Evolutionary conservation across 106 monocot genomes (phyloP), one percentile per base, ranked within the genome.

Genomic region (Xerophyta viscosa): DNA sequence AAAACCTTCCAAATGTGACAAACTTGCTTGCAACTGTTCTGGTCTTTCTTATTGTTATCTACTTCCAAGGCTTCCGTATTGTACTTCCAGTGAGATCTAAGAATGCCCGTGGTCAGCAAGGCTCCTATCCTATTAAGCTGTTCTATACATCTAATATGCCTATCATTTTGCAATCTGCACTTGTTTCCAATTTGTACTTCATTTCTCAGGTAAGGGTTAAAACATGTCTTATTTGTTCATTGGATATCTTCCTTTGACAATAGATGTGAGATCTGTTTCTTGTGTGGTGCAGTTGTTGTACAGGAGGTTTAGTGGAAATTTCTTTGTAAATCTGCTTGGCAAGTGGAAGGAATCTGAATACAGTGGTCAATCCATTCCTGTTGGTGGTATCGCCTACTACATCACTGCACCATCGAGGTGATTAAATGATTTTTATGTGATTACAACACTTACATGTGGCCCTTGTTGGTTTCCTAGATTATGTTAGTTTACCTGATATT

Each of bases 291-390:
- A 74, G 74, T 43, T 74, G 57, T 39, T 67, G 24, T 74, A 74
- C 50, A 48, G 67, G 67, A 67, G 61, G 56, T 74, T 50, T 44
- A 67, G 57, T 57, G 74, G 67, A 67, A 74, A 62, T 67, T 74
- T 74, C 46, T 42, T 67, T 54, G 74, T 74, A 27, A 67, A 74
- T 31, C 56, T 74, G 37, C 62, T 74, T 21, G 67, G 67, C 12
- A 67, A 44, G 28, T 74, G 74, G 74, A 74, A 74, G 74, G 74
- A 74, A 57, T 74, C 74, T 41, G 74, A 74, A 43, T 74, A 67
- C 46, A 61, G 55, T 56, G 55, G 62, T 62, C 74, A 67, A 48
- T 74, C 39, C 43, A 63, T 63, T n/a, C 74, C 74, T 10, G 74
- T 74, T 20, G 74, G 74, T 37, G 66, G 66, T 31, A 24, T 74